Evolutionary conservation across 768 basidiomycete species (phyloP).

Genomic region (Suillus brevipes): DNA sequence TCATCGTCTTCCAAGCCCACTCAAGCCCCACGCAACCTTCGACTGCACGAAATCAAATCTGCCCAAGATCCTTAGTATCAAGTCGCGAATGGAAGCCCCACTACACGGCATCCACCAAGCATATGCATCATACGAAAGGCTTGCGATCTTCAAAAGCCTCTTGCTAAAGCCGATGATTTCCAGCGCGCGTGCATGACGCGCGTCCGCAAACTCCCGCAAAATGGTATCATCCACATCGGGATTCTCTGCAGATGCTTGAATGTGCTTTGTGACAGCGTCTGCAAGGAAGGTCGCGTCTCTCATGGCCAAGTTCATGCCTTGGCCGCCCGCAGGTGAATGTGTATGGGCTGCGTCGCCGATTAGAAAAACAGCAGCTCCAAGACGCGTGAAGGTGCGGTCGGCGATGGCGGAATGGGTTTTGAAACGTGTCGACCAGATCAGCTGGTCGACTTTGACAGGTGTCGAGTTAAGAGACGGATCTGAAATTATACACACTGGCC

Average conservation of each 20-base stretch:
- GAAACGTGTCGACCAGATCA: conserved; percentile 44
- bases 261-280: conserved; percentile 39
- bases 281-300: conserved; percentile 51
- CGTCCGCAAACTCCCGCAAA: conserved; percentile 36
- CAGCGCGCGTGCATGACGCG: conserved; percentile 41
- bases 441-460: conserved; percentile 35
- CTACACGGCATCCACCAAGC: conserved; percentile 29
- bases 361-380: conserved; percentile 20
- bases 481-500: conserved; percentile 1
- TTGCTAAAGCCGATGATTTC: conserved; percentile 44
- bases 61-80: conserved; percentile 23
- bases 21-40: conserved; percentile 26
- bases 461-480: conserved; percentile 8
- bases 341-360: conserved; percentile 50
- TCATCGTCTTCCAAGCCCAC: conserved; percentile 28
- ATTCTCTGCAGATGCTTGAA: conserved; percentile 20
- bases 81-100: conserved; percentile 25
- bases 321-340: conserved; percentile 55
- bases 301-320: conserved; percentile 60
- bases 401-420: conserved; percentile 42
- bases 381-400: conserved; percentile 34
- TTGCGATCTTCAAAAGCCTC: conserved; percentile 25
- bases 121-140: conserved; percentile 22
- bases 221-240: conserved; percentile 24
- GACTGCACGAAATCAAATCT: conserved; percentile 19